phyloP scores from a whole-genome alignment of 2,329 filamentous ascomycete genomes.

The Rutstroemia sp. region DNA sequence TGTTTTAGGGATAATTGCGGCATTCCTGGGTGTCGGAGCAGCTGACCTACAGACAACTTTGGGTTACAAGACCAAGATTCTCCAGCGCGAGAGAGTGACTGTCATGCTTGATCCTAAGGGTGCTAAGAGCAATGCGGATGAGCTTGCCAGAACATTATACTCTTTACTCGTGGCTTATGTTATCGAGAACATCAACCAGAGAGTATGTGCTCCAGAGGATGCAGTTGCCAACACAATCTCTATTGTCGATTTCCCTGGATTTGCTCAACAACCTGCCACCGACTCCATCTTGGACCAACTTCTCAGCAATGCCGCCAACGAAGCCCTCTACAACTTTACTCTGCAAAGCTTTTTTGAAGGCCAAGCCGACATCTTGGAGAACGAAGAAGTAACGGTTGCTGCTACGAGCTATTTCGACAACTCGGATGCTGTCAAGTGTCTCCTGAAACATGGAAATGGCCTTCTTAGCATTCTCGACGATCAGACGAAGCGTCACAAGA shows the following conservation, averaged over 20 bases:
- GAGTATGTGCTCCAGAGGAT: slow-evolving; percentile 79
- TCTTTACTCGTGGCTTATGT: slow-evolving; percentile 90
- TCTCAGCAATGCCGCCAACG: slow-evolving; percentile 87
- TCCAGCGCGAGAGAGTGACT: slow-evolving; percentile 94
- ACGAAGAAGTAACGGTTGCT: slow-evolving; percentile 83
- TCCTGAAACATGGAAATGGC: slow-evolving; percentile 89
- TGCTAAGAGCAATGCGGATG: slow-evolving; percentile 85
- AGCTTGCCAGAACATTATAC: slow-evolving; percentile 88
- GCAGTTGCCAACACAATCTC: slow-evolving; percentile 88
- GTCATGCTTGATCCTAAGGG: slow-evolving; percentile 94
- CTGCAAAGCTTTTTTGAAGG: slow-evolving; percentile 94
- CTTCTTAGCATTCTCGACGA: slow-evolving; percentile 92
- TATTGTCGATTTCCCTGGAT: slow-evolving; percentile 93
- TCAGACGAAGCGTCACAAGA: slow-evolving; percentile 82
- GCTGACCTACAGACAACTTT: slow-evolving; percentile 79
- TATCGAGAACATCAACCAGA: slow-evolving; percentile 87
- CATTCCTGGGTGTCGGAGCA: slow-evolving; percentile 83
- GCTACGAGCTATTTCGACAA: slow-evolving; percentile 98
- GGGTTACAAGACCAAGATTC: slow-evolving; percentile 93
- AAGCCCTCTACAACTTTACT: slow-evolving; percentile 87
- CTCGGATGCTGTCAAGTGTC: slow-evolving; percentile 82
- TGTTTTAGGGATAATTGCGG: slow-evolving; percentile 74
- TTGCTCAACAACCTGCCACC: slow-evolving; percentile 77
- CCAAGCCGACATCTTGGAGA: slow-evolving; percentile 87
- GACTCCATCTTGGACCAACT: slow-evolving; percentile 85